Evolutionary conservation across 176 grass and related monocot genomes (phyloP).

Genomic region (Lolium perenne): DNA sequence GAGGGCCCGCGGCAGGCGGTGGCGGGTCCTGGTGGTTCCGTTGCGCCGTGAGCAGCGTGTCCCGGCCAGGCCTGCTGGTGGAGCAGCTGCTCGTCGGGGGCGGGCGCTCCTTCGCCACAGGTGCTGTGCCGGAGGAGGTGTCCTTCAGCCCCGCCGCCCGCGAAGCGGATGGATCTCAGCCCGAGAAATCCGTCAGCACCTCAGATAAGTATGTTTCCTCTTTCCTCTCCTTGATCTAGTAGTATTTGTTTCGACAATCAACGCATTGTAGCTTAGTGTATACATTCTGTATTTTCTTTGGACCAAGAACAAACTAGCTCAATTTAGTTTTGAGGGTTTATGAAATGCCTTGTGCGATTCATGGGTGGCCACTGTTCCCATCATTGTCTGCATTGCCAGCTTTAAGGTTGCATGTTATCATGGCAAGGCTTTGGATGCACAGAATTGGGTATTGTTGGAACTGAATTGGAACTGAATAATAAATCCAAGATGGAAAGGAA

Average conservation of each 20-base stretch:
- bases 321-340: background rate
- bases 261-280: background rate
- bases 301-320: background rate
- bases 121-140: slow-evolving; percentile 48
- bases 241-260: background rate
- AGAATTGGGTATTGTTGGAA: too few species aligned
- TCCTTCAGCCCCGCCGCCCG: slow-evolving; percentile 35
- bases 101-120: slow-evolving; percentile 35
- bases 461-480: too few species aligned
- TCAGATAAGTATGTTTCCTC: slow-evolving; percentile 53
- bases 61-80: slow-evolving; percentile 26
- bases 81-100: slow-evolving; percentile 13
- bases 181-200: slow-evolving; percentile 37
- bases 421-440: background rate
- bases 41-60: slow-evolving; percentile 38
- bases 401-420: background rate
- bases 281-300: background rate
- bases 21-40: slow-evolving; percentile 28
- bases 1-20: background rate
- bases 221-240: background rate
- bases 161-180: slow-evolving; percentile 30
- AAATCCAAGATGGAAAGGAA: too few species aligned
- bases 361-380: background rate
- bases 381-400: background rate
- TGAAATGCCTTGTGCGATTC: background rate